Base-by-base conservation (phyloP, 78 protist species). In the Speleostelium caveatum region DNA sequence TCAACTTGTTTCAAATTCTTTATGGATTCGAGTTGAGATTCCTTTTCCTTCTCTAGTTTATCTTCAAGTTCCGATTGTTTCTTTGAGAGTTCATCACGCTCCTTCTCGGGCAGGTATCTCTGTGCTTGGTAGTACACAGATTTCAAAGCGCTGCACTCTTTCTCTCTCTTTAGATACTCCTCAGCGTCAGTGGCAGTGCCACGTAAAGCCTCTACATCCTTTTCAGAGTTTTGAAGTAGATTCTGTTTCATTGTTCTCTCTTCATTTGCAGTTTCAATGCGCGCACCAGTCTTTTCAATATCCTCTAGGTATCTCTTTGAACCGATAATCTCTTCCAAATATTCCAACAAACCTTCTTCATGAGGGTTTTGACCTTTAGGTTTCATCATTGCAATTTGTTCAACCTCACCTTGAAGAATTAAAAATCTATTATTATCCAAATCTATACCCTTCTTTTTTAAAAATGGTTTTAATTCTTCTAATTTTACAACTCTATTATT, bases 341-440 rank as follows among this genome's bases (percentile, higher is more conserved):
- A 99, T 78, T 99, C 99, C 45, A 99, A 95, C 53, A 99, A 92
- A 26, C 99, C 99, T 21, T 88, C 98, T n/a, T 98, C 98, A 72
- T 89, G 30, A 35, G 76, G 78, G 2, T 14, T 58, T 55, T 14
- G 86, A 3, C 97, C 98, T 86, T 98, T 99, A 32, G 99, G 99
- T 92, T 97, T 96, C 99, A 99, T 99, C 95, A 97, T 59, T 19
- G 99, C 89, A 17, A 99, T 99, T 85, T 78, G 95, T 90, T 99
- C 99, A 19, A 99, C 99, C 86, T 99, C 99, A 24, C 99, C 99
- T 75, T 97, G 99, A 24, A 99, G 94, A 68, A 99, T 99, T 30
- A 99, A 89, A 93, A 99, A 99, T 38, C 99, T 94, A 94, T 99
- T 98, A 96, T 99, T 92, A 73, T 97, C 98, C 33, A 99, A 88